Base-by-base conservation (phyloP, 2,329 filamentous ascomycete species). In the Ramichloridium luteum region DNA sequence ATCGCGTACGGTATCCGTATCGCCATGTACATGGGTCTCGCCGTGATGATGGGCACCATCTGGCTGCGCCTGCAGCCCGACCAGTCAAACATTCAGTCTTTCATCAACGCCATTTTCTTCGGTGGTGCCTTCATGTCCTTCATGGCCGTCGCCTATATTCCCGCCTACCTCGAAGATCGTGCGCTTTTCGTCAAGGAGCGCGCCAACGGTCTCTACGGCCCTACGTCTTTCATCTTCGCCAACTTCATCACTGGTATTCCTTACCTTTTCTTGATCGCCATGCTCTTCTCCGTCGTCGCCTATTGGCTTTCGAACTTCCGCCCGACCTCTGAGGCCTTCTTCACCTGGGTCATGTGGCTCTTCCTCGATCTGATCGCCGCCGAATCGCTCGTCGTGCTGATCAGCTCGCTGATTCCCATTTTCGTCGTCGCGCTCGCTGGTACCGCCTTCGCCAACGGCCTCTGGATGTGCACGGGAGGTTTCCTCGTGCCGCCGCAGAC, bases 1-100 rank as follows among this genome's bases (percentile, higher is more conserved):
- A 73, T 93, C 31, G 82, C 77, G 0, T 93, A 93, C 48, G 80
- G 79, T 0, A 83, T 90, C 44, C 73, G 84, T 3, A 65, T 90
- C 25, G 77, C 70, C 25, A 92, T 92, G 82, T 90, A 92, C 55
- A 65, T 77, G 38, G 73, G 72, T 58, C 65, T 92, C 11, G 82
- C 82, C 1, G 72, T 90, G 45, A 77, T 90, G 71, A 85, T 88
- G 77, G 83, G 84, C 4, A 92, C 84, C 0, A 80, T 92, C 9
- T 93, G 81, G 77, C 60, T 92, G 10, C 73, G 83, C 4, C 64
- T 93, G 3, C 59, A 67, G 3, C 66, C 77, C 0, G 60, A 66
- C 0, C 83, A 92, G 51, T 61, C 67, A 34, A 78, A 79, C 36
- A 88, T 93, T 44, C 77, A 83, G 46, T 74, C 82, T 0, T 80